Percentiles rank a stretch among this genome's conserved stretches.
Evolutionary conservation across 2,329 filamentous ascomycete species (phyloP).

Genomic region (Exophiala sp.): DNA sequence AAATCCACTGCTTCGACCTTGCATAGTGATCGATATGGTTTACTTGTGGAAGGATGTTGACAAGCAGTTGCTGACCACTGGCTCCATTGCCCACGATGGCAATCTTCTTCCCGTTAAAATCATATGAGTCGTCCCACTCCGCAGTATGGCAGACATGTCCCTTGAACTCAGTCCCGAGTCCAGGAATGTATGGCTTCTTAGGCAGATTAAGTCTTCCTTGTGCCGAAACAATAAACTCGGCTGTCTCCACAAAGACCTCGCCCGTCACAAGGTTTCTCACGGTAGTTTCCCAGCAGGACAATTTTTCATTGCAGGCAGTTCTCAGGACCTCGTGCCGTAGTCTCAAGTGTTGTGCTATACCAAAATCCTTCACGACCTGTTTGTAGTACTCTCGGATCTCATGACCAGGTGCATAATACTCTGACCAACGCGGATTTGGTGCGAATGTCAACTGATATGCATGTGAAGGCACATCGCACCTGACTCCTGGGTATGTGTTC

Average conservation of each 20-base stretch:
- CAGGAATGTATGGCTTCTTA: constrained; percentile 32
- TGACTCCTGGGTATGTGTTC: constrained; percentile 21
- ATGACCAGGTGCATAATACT: constrained; percentile 19
- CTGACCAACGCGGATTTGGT: constrained; percentile 33
- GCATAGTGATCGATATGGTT: constrained; percentile 1
- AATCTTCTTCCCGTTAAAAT: constrained; percentile 56
- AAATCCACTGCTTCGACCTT: neutral
- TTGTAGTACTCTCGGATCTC: constrained; percentile 23
- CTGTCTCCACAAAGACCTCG: neutral
- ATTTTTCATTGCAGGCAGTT: constrained; percentile 15
- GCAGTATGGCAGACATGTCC: constrained; percentile 31
- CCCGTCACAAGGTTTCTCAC: constrained; percentile 2
- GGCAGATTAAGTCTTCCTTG: constrained; percentile 59
- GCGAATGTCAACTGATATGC: constrained; percentile 52
- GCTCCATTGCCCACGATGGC: constrained; percentile 63
- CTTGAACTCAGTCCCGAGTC: constrained; percentile 27
- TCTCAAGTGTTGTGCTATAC: constrained; percentile 23
- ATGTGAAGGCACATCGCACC: constrained; percentile 43
- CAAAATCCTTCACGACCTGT: constrained; percentile 13
- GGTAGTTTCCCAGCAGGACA: constrained; percentile 1
- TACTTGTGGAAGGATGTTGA: neutral
- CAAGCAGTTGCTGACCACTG: constrained; percentile 41
- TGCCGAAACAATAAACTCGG: constrained; percentile 53
- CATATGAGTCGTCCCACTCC: constrained; percentile 45
- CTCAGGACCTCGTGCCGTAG: constrained; percentile 16